Evolutionary conservation across 768 basidiomycete species (phyloP).

Genomic region (Mycena galopus): DNA sequence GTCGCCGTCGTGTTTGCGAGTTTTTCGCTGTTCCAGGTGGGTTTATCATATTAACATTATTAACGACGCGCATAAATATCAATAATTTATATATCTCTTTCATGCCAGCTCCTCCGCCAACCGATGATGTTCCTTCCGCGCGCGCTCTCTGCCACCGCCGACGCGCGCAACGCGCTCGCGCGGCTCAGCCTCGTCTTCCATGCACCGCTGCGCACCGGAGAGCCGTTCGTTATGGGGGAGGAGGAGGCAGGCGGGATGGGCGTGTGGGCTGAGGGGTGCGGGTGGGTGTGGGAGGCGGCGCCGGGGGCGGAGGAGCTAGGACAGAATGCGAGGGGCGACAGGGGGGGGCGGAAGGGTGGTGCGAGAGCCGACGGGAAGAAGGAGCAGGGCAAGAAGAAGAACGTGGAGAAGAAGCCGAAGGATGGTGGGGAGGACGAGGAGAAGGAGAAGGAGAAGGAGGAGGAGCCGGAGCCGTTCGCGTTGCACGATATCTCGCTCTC

Average conservation of each 20-base stretch:
- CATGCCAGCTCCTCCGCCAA: conserved; percentile 75
- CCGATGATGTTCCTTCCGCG: conserved; percentile 78
- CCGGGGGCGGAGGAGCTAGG: conserved; percentile 20
- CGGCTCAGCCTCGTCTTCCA: conserved; percentile 66
- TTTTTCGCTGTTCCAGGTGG: conserved; percentile 32
- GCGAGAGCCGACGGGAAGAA: conserved; percentile 19
- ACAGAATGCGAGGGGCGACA: conserved; percentile 45
- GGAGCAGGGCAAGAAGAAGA: background rate
- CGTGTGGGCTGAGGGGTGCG: conserved; percentile 60
- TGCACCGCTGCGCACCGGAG: conserved; percentile 61
- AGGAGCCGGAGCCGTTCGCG: conserved; percentile 56
- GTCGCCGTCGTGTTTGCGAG: conserved; percentile 74
- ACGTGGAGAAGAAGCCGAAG: conserved; percentile 16
- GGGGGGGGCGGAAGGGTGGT: background rate
- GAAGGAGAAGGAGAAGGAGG: background rate
- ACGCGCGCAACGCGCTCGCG: conserved; percentile 72
- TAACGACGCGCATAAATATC: too few relatives aligned
- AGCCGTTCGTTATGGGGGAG: conserved; percentile 57
- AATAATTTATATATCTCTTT: too few relatives aligned
- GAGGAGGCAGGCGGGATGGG: conserved; percentile 54
- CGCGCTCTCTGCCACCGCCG: conserved; percentile 71
- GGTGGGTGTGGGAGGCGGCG: conserved; percentile 73
- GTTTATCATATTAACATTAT: background rate
- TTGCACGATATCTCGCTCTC: conserved; percentile 63
- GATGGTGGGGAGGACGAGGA: conserved; percentile 14